These are phyloP conservation scores for Phytophthora aleatoria DNA, from an alignment of 352 stramenopile species.

Conservation along the genomic window DNA sequence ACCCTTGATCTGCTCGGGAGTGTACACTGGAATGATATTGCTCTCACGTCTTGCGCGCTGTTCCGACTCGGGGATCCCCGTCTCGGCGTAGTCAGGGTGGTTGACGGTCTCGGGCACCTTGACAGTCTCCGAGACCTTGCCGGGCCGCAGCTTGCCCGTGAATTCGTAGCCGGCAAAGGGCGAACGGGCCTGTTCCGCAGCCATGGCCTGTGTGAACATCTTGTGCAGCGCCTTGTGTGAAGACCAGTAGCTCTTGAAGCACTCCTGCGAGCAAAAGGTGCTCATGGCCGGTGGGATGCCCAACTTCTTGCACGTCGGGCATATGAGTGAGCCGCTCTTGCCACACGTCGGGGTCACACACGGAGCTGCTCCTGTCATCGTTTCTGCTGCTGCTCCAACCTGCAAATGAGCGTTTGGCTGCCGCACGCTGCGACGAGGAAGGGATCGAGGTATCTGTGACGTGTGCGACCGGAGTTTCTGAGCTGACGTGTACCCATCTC, in stretches of 20 bases:
- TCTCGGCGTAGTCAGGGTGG: conserved; percentile 91
- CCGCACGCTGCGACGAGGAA: conserved; percentile 8
- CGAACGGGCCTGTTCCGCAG: conserved; percentile 40
- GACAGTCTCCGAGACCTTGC: conserved; percentile 72
- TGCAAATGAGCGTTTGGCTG: conserved; percentile 7
- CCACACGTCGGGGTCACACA: conserved; percentile 79
- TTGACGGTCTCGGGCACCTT: conserved; percentile 81
- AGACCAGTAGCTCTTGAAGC: conserved; percentile 96
- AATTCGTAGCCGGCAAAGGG: conserved; percentile 81
- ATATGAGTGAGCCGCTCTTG: conserved; percentile 87
- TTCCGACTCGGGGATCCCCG: conserved; percentile 71
- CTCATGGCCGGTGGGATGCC: conserved; percentile 84
- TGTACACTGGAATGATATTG: conserved; percentile 92
- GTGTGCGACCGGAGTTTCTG: conserved; percentile 11
- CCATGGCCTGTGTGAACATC: conserved; percentile 78
- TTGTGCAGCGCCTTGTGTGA: conserved; percentile 97
- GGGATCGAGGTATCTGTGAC: conserved; percentile 16
- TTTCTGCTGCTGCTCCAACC: conserved; percentile 7
- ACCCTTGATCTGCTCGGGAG: conserved; percentile 90
- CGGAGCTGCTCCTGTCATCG: conserved; percentile 26
- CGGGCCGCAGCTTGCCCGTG: conserved; percentile 85
- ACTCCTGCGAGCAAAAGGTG: conserved; percentile 94
- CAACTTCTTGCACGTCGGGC: conserved; percentile 92
- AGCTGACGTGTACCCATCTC: conserved; percentile 13
- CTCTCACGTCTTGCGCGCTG: conserved; percentile 47